Base-by-base conservation (phyloP, 176 grass and related monocot species). In the Puccinellia tenuiflora region DNA sequence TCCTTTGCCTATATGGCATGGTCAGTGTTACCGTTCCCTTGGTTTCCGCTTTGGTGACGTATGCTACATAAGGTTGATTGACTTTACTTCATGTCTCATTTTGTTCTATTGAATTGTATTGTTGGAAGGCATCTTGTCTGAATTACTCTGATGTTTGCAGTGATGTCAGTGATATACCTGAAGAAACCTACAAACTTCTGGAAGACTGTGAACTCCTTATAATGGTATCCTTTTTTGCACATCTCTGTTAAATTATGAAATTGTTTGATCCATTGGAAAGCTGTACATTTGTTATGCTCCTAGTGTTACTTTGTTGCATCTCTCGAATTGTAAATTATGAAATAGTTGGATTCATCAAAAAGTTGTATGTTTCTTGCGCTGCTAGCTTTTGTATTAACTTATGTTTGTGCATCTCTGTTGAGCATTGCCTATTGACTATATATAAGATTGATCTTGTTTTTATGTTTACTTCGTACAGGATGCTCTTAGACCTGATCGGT, bases 1-100 rank as follows among this genome's bases (percentile, higher is more conserved):
- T 88, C 93, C 96, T 82, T 89, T 96, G 75, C 93, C 96, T 85
- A 89, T 99, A 86, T 99, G 93, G 93, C 96, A 96, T 72, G 96
- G 91, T 57, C 61, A 90, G 76, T 89, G 93, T 75, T 99, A 99
- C 83, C 80, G 87, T 68, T 99, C 96, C 85, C 89, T 96, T 78
- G 96, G 96, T 82, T 99, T 99, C 80, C 93, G 89, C 71, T 98
- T 99, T 77, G 96, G 85, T 87, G 83, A 88, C 62, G 67, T 95
- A 25, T 96, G 93, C 68, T 96, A 99, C 76, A 92, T 99, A 90
- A 99, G 96, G 96, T 96, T 87, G 18, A 30, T 57, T 59, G 51
- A 81, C 61, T 26, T 68, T 40, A 83, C 15, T 86, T 6, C 24
- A 30, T 67, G 9, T 29, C 33, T 79, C 57, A 40, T 50, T 75